Conservation (phyloP, 352 stramenopile species). For the Phytophthora sojae region DNA sequence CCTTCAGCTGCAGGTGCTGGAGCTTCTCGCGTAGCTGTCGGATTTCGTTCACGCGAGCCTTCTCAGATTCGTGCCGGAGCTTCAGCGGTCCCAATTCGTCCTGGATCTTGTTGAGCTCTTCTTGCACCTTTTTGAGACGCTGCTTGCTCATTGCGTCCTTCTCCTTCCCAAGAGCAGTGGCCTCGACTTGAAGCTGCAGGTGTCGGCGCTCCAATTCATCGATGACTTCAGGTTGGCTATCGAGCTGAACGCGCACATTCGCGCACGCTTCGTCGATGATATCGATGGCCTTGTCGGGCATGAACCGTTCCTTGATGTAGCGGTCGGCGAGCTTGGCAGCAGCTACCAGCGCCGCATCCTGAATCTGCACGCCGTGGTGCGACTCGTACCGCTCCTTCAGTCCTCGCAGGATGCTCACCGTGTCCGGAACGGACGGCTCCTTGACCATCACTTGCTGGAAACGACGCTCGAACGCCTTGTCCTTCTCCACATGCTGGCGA, state of each 20-base stretch:
- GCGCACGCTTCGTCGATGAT: slow-evolving; percentile 95
- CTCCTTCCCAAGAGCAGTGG: slow-evolving; percentile 93
- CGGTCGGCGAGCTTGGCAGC: slow-evolving; percentile 95
- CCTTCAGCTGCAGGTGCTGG: slow-evolving; percentile 92
- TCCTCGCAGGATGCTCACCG: slow-evolving; percentile 96
- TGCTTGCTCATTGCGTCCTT: slow-evolving; percentile 94
- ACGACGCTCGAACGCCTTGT: slow-evolving; percentile 97
- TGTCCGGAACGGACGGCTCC: slow-evolving; percentile 95
- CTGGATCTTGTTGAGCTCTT: slow-evolving; percentile 92
- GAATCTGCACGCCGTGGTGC: slow-evolving; percentile 97
- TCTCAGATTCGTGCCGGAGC: slow-evolving; percentile 93
- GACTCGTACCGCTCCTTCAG: slow-evolving; percentile 97
- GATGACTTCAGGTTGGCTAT: slow-evolving; percentile 96
- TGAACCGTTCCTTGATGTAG: slow-evolving; percentile 93
- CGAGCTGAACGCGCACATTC: slow-evolving; percentile 93
- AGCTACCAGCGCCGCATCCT: slow-evolving; percentile 93
- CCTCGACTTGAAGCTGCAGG: slow-evolving; percentile 96
- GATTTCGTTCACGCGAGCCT: slow-evolving; percentile 93
- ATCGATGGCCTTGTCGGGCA: slow-evolving; percentile 96
- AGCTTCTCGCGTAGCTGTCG: slow-evolving; percentile 95
- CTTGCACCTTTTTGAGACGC: slow-evolving; percentile 91
- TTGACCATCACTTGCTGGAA: slow-evolving; percentile 97
- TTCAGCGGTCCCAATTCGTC: slow-evolving; percentile 92
- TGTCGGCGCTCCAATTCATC: slow-evolving; percentile 95
- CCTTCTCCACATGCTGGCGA: slow-evolving; percentile 98